A percentile compares a stretch with the other conserved stretches of the same genome.
Evolutionary conservation across 352 stramenopile genomes (phyloP).

Genomic region (Globisporangium nunn): DNA sequence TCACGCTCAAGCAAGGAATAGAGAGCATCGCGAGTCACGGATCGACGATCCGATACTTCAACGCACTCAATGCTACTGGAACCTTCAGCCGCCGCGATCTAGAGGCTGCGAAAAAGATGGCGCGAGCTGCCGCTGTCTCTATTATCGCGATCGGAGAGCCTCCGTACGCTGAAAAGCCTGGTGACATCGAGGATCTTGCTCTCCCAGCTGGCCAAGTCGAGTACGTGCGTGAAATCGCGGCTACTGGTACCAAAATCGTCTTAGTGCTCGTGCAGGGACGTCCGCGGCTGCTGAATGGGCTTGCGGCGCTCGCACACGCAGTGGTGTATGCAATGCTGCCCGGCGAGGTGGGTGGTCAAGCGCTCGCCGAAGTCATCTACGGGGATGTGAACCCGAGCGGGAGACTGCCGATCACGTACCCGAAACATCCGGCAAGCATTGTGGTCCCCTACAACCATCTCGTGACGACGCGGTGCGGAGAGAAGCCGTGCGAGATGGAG

Average conservation of each 20-base stretch:
- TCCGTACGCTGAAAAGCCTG: slow-evolving; percentile 79
- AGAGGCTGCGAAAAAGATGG: slow-evolving; percentile 41
- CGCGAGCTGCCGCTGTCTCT: slow-evolving; percentile 46
- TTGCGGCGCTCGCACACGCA: slow-evolving; percentile 51
- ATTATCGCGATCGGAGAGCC: slow-evolving; percentile 74
- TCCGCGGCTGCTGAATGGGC: slow-evolving; percentile 58
- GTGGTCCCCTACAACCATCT: slow-evolving; percentile 76
- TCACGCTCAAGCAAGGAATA: slow-evolving; percentile 57
- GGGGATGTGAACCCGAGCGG: slow-evolving; percentile 80
- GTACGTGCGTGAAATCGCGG: slow-evolving; percentile 60
- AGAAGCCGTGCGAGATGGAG: slow-evolving; percentile 42
- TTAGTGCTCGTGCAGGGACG: slow-evolving; percentile 74
- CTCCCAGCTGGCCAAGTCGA: slow-evolving; percentile 58
- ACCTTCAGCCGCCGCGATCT: slow-evolving; percentile 38
- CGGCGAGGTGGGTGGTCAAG: slow-evolving; percentile 68
- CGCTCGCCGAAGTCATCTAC: slow-evolving; percentile 78
- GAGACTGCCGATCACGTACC: slow-evolving; percentile 76
- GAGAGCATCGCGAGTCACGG: slow-evolving; percentile 21
- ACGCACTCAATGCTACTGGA: slow-evolving; percentile 47
- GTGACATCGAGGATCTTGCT: slow-evolving; percentile 75
- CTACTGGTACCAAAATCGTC: slow-evolving; percentile 73
- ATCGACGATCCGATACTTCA: slow-evolving; percentile 35
- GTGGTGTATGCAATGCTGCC: slow-evolving; percentile 78
- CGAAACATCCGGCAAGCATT: slow-evolving; percentile 51
- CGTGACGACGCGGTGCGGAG: slow-evolving; percentile 42